Percentiles rank a stretch among this genome's conserved stretches.
These are phyloP conservation scores for Trichoderma asperelloides DNA, from an alignment of 495 filamentous ascomycete species.

Conservation along the genomic window DNA sequence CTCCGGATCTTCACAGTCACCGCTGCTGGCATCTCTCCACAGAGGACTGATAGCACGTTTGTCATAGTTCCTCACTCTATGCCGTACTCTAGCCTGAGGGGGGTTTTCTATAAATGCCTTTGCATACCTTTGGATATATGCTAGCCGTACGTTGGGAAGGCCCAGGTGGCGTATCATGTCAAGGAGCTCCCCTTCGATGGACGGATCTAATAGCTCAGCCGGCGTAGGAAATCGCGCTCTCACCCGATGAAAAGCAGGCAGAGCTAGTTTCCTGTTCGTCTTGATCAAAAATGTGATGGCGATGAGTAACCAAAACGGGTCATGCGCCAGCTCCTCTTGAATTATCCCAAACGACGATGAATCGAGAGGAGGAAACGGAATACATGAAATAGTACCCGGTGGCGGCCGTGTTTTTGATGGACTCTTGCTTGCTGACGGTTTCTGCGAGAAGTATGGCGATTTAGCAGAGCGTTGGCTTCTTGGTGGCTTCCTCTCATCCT, in stretches of 20 bases:
- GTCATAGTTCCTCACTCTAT: constrained; percentile 63
- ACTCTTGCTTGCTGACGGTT: neutral
- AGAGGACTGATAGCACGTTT: constrained; percentile 40
- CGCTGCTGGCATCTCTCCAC: neutral
- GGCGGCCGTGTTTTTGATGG: constrained; percentile 22
- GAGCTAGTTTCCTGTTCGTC: constrained; percentile 63
- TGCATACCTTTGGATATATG: constrained; percentile 54
- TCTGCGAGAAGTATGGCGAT: neutral
- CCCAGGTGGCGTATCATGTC: constrained; percentile 64
- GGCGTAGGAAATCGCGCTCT: constrained; percentile 62
- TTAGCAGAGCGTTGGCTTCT: neutral
- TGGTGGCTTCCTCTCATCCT: neutral
- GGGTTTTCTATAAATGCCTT: constrained; percentile 58
- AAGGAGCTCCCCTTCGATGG: constrained; percentile 44
- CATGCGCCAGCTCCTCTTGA: constrained; percentile 65
- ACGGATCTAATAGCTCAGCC: constrained; percentile 50
- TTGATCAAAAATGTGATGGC: constrained; percentile 77
- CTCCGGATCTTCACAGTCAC: neutral
- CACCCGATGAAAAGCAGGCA: constrained; percentile 66
- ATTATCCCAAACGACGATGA: constrained; percentile 62
- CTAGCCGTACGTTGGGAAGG: constrained; percentile 47
- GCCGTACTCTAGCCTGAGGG: constrained; percentile 50
- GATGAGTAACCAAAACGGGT: constrained; percentile 66
- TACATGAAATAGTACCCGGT: constrained; percentile 47
- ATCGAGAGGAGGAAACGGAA: constrained; percentile 63